These are phyloP conservation scores for Sporothrix brasiliensis DNA, from an alignment of 2,329 filamentous ascomycete species.

Conservation along the genomic window DNA sequence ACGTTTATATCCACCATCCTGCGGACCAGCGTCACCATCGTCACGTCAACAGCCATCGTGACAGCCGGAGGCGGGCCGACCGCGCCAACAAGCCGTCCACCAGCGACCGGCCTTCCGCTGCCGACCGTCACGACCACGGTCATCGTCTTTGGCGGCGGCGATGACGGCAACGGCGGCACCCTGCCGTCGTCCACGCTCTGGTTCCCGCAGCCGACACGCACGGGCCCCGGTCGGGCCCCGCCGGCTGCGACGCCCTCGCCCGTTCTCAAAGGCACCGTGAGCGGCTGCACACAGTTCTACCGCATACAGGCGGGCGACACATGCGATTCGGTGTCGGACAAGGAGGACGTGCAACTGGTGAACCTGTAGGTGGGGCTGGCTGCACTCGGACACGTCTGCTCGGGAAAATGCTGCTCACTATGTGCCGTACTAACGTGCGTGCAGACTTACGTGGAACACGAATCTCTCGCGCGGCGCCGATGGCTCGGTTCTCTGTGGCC, in stretches of 20 bases:
- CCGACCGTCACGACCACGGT: conserved; percentile 11
- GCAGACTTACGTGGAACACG: conserved; percentile 21
- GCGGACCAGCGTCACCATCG: neutral
- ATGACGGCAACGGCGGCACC: neutral
- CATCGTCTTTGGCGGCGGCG: neutral
- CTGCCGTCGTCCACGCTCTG: neutral
- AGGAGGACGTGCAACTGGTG: neutral
- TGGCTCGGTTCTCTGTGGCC: neutral
- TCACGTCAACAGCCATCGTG: neutral
- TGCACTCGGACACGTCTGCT: neutral
- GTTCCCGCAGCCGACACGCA: conserved; percentile 14
- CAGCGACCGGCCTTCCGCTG: neutral
- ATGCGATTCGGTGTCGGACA: conserved; percentile 12
- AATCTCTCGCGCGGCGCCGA: neutral
- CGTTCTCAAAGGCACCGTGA: neutral
- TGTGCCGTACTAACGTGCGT: neutral
- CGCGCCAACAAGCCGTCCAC: neutral
- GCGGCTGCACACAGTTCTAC: conserved; percentile 20
- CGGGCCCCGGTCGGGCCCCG: neutral
- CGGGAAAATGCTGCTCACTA: neutral
- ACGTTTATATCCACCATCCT: neutral
- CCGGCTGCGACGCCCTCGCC: neutral
- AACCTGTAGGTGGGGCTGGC: conserved; percentile 9
- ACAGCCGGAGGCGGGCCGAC: neutral
- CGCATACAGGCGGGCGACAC: conserved; percentile 17